Base-by-base conservation (phyloP, 2,329 filamentous ascomycete species). In the Cercospora sesami region DNA sequence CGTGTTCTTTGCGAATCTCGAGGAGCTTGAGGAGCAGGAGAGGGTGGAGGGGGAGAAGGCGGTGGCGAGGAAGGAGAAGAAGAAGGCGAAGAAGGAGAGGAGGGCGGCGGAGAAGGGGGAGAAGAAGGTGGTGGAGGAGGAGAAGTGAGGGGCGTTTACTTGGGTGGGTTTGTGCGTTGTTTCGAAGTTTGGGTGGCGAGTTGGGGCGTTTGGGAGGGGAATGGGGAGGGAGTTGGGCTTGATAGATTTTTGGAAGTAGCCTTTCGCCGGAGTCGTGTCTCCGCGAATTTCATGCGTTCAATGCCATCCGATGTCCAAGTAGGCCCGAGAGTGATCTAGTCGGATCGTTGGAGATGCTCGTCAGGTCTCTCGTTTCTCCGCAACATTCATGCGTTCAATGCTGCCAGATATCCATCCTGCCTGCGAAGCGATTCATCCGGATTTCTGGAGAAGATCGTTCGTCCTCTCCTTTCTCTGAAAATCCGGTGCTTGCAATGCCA, bases 1-100 rank as follows among this genome's bases (percentile, higher is more conserved):
- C 39, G 62, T 64, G 7, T 45, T 64, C 14, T 59, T 64, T 45
- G 23, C 42, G 33, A 53, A 64, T 58, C 26, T 64, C 21, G 60
- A 12, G 39, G n/a, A 23, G 60, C 12, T 23, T 10, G 53, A 16
- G 51, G 53, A 64, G 33, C 14, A 33, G 53, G 51, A 64, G 62
- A 57, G 33, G 48, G 61, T 39, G 30, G 21, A 28, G 61, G 21
- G 9, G 33, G 33, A 59, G 53, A 36, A 48, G 31, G 53, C 33
- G 62, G 51, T n/a, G 51, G 48, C 18, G 31, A 57, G n/a, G 21
- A 42, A 45, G 53, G 62, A 9, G 51, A 39, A 64, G 61, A 36
- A 39, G 28, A 26, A 10, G 30, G 26, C n/a, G 60, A 48, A 62
- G 60, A 62, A 48, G 60, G 42, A 28, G 60, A 62, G 60, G 60